Evolutionary conservation across 768 basidiomycete species (phyloP).

Genomic region (Boletus pseudo-olivaceus): DNA sequence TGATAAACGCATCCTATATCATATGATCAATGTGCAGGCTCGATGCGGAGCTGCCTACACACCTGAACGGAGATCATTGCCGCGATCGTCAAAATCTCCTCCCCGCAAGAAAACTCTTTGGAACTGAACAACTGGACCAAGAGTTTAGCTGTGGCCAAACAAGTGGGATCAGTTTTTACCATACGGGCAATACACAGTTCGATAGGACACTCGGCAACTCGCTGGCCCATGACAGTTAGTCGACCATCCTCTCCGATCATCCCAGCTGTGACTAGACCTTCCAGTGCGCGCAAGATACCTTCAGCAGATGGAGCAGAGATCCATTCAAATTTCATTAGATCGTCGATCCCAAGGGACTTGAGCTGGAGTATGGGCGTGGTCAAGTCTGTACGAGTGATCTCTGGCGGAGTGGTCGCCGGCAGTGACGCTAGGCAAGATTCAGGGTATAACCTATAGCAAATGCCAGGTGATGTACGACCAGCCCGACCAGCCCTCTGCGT

Average conservation of each 20-base stretch:
- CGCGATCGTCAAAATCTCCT: slow-evolving; percentile 93
- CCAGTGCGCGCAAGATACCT: slow-evolving; percentile 80
- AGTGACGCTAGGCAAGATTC: slow-evolving; percentile 56
- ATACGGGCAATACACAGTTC: slow-evolving; percentile 94
- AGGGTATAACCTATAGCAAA: slow-evolving; percentile 91
- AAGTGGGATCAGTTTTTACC: slow-evolving; percentile 44
- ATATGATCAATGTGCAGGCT: not conserved
- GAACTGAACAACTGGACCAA: slow-evolving; percentile 74
- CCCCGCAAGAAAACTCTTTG: slow-evolving; percentile 82
- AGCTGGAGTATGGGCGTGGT: slow-evolving; percentile 89
- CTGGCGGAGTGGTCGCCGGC: slow-evolving; percentile 72
- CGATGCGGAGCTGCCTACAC: slow-evolving; percentile 7
- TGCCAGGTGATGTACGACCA: slow-evolving; percentile 87
- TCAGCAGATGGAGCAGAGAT: slow-evolving; percentile 84
- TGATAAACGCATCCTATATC: slow-evolving; percentile 81
- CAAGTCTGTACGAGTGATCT: slow-evolving; percentile 89
- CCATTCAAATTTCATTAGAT: slow-evolving; percentile 96
- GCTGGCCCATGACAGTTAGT: slow-evolving; percentile 71
- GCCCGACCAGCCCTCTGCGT: slow-evolving; percentile 93
- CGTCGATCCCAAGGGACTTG: slow-evolving; percentile 92
- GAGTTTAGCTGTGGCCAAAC: not conserved
- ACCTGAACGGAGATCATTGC: slow-evolving; percentile 95
- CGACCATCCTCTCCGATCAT: slow-evolving; percentile 83
- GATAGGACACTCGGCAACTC: slow-evolving; percentile 91
- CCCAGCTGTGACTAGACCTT: slow-evolving; percentile 73